Base-by-base conservation (phyloP, 352 stramenopile species). In the Hyaloperonospora arabidopsidis region DNA sequence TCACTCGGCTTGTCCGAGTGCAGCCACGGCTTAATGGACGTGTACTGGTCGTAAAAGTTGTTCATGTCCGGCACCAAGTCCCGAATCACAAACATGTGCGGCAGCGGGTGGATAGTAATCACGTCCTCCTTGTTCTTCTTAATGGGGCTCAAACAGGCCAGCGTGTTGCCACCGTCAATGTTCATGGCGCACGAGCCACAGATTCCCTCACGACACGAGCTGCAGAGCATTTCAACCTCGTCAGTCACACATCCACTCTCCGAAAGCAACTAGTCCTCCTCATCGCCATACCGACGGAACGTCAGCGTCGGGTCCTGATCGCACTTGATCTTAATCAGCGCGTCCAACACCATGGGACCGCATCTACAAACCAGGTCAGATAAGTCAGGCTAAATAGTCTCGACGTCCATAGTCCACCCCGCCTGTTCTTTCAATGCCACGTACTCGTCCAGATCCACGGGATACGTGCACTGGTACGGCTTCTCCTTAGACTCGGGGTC, bases 111-210 rank as follows among this genome's bases (percentile, higher is more conserved):
- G 74, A 99, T 98, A 74, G 97, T 98, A 35, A 72, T 93, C 38
- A 97, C 92, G 50, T 96, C 89, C 25, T 32, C 25, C 44, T 82
- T 78, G 60, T 86, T 93, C 74, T 86, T 90, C 74, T 93, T 93
- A 75, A 99, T 99, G 52, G 97, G 96, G 54, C 77, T 95, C 45
- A 99, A 73, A 79, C 97, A 99, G 45, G 97, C 97, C 40, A 99
- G 76, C 29, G 93, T 98, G 78, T 99, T 99, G 64, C 79, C 86
- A 22, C 97, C 97, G 64, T 99, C 92, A 67, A 99, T 99, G 77
- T 99, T 99, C 97, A 99, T 99, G 65, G 97, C 96, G 66, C 97
- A 99, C 19, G 92, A 98, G 58, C 97, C 97, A 60, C 97, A 99
- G 68, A 99, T 99, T 21, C 96, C 97, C 72, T 99, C 97, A 58